Evolutionary conservation across 78 protist genomes (phyloP), one percentile per base, ranked within the genome.

Genomic region (Dictyostelium capitatum): DNA sequence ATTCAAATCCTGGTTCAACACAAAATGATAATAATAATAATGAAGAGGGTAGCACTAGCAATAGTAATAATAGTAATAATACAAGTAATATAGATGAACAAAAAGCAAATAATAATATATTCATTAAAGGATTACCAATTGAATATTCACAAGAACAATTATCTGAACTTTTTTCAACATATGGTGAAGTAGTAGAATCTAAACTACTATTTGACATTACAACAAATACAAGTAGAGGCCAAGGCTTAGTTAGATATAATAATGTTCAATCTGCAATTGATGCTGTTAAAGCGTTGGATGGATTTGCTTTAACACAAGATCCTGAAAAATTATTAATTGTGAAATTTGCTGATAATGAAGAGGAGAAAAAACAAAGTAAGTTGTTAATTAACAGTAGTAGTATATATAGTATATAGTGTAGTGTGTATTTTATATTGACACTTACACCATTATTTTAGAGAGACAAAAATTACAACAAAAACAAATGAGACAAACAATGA

Each of bases 141-240:
- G 69, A 48, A 43, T 74, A 37, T 28, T 48, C 81, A 54, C 54
- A 25, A 20, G 82, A 84, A 7, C 74, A 84, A 14, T 59, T 84
- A 47, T 43, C 32, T 2, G 46, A 9, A 11, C 17, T 84, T 15
- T 84, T 84, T 64, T 84, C 91, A 20, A 6, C 77, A 2, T 74
- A 74, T 59, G 91, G 91, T 28, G 56, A 28, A 11, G 64, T 84
- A 9, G 23, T 84, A 37, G 91, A 84, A 64, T 50, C 91, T 5
- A 84, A 84, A 47, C 11, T 84, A 10, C 30, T 84, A 9, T 9
- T 74, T 0, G 91, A 84, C 50, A 84, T 84, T 6, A 10, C 82
- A 4, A 84, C 91, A 37, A 84, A 74, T 30, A 11, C 91, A 12
- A 84, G 91, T 30, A 41, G 91, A n/a, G 91, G 91, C 7, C 91